Evolutionary conservation across 192 early-diverging fungal species (phyloP).

Genomic region (Dissophora ornata): DNA sequence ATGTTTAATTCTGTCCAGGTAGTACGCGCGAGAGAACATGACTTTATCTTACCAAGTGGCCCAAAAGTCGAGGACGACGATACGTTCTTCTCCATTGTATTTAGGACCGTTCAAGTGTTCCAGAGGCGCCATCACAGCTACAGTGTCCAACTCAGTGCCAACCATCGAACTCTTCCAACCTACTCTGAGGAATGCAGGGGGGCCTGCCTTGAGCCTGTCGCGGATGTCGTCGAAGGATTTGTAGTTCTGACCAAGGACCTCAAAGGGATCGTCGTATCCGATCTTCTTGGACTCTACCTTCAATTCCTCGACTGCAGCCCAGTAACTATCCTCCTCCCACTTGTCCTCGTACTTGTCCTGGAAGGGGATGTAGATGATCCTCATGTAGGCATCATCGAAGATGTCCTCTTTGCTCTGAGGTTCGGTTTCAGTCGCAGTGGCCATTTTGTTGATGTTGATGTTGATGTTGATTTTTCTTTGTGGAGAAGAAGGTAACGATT

Average conservation of each 20-base stretch:
- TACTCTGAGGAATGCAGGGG: conserved; percentile 24
- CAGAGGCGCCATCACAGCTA: conserved; percentile 6
- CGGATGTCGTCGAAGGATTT: conserved; percentile 32
- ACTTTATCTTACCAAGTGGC: conserved; percentile 31
- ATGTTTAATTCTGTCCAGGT: too few relatives aligned
- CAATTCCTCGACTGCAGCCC: conserved; percentile 35
- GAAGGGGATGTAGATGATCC: conserved; percentile 14
- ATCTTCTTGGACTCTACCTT: conserved; percentile 32
- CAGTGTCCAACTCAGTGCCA: conserved; percentile 14
- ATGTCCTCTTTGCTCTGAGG: neutral
- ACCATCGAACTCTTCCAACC: conserved; percentile 32
- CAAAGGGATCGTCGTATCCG: conserved; percentile 37
- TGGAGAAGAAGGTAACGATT: too few relatives aligned
- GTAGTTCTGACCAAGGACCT: conserved; percentile 13
- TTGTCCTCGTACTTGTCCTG: conserved; percentile 29
- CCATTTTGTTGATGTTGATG: neutral
- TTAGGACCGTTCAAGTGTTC: conserved; percentile 21
- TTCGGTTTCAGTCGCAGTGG: neutral
- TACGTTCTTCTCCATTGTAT: conserved; percentile 20
- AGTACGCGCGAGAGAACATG: too few relatives aligned
- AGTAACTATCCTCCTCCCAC: conserved; percentile 40
- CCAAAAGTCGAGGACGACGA: conserved; percentile 53
- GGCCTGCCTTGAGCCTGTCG: conserved; percentile 31
- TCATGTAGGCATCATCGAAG: conserved; percentile 16
- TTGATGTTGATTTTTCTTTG: neutral